Conservation (phyloP, 2,329 filamentous ascomycete species). For the Xenoacremonium recifei region DNA sequence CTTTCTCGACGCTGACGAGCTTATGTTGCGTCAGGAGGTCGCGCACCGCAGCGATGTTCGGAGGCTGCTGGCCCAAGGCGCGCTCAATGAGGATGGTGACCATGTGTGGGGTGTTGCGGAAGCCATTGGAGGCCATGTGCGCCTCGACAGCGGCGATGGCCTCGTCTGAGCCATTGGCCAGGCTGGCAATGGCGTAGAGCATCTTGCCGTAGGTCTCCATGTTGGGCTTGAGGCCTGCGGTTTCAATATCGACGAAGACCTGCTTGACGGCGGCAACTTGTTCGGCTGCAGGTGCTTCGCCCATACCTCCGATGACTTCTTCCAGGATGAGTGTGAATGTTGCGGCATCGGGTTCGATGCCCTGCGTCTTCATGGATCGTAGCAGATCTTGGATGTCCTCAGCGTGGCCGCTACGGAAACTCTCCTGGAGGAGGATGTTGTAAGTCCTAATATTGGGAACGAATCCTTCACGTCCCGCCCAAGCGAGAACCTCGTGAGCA, state of each 20-base stretch:
- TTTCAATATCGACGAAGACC: conserved; percentile 58
- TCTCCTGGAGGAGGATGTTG: conserved; percentile 66
- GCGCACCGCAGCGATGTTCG: conserved; percentile 60
- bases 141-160: conserved; percentile 60
- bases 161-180: conserved; percentile 37
- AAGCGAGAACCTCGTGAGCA: conserved; percentile 55
- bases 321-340: conserved; percentile 75
- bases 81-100: conserved; percentile 72
- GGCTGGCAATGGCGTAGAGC: conserved; percentile 50
- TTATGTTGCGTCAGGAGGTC: conserved; percentile 58
- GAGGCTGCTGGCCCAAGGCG: conserved; percentile 59
- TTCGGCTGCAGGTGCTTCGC: conserved; percentile 40
- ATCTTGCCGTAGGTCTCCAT: conserved; percentile 66
- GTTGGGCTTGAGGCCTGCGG: conserved; percentile 57
- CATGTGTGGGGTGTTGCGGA: conserved; percentile 61
- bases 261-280: conserved; percentile 52
- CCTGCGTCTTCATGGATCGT: conserved; percentile 54
- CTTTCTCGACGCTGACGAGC: conserved; percentile 31
- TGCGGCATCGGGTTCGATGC: conserved; percentile 58
- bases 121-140: conserved; percentile 56
- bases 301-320: conserved; percentile 46
- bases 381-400: conserved; percentile 54
- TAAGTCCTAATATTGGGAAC: conserved; percentile 59
- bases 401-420: conserved; percentile 49
- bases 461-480: conserved; percentile 56